These are phyloP conservation scores for Balamuthia mandrillaris DNA, from an alignment of 208 protist genomes.

Conservation along the genomic window DNA sequence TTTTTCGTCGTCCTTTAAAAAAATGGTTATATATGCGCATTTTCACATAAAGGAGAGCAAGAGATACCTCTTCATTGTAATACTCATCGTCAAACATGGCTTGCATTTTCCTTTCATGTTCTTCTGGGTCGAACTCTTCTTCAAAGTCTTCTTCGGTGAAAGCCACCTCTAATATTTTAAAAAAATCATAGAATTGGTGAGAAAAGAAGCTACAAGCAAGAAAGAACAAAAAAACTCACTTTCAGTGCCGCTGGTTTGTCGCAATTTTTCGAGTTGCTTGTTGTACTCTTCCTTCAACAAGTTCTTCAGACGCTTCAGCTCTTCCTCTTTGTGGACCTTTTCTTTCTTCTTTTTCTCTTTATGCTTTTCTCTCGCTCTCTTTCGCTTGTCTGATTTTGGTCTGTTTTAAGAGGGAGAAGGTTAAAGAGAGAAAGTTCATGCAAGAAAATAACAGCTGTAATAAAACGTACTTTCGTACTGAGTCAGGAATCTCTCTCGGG, in stretches of 20 bases:
- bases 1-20: background rate
- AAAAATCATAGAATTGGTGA: background rate
- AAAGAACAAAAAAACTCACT: background rate
- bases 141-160: background rate
- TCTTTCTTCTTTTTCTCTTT: background rate
- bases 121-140: background rate
- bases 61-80: background rate
- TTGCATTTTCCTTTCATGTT: background rate
- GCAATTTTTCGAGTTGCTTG: background rate
- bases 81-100: background rate
- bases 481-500: background rate
- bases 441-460: too few species aligned
- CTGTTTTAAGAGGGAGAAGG: too few species aligned
- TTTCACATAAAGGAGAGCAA: background rate
- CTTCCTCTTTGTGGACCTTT: background rate
- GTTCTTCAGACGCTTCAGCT: slow-evolving; percentile 15
- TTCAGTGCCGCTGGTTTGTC: background rate
- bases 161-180: background rate
- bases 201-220: too few species aligned
- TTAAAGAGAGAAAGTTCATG: too few species aligned
- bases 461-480: background rate
- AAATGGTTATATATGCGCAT: background rate
- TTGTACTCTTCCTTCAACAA: background rate
- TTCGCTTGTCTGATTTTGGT: too few species aligned
- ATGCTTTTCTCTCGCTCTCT: background rate